phyloP scores from a whole-genome alignment of 1,284 basidiomycete genomes.

The Dichomitus squalens region DNA sequence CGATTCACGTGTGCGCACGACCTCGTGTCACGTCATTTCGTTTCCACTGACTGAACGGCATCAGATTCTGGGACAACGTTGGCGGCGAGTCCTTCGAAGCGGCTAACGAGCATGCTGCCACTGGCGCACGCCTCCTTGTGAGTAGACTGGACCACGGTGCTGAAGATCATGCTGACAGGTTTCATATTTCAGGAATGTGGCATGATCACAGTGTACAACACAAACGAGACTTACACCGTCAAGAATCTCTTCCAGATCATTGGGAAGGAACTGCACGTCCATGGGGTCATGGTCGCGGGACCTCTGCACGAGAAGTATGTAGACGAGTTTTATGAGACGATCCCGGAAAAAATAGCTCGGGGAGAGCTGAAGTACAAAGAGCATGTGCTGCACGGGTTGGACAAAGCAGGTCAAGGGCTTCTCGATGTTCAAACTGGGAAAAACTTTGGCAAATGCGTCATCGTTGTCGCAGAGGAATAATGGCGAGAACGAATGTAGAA shows the following conservation, averaged over 20 bases:
- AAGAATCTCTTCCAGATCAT: conserved; percentile 43
- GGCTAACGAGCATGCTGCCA: conserved; percentile 50
- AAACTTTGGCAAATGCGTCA: conserved; percentile 61
- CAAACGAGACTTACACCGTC: conserved; percentile 26
- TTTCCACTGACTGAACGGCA: not conserved
- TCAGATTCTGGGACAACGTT: conserved; percentile 54
- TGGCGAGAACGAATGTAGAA: too few relatives aligned
- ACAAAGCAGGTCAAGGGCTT: conserved; percentile 53
- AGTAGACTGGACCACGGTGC: too few relatives aligned
- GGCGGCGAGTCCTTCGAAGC: conserved; percentile 67
- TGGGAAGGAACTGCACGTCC: conserved; percentile 52
- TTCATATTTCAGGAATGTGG: conserved; percentile 28
- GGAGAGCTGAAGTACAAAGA: conserved; percentile 67
- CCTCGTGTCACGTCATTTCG: not conserved
- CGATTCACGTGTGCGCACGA: conserved; percentile 47
- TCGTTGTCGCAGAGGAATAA: conserved; percentile 49
- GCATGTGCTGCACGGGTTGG: conserved; percentile 52
- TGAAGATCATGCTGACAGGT: too few relatives aligned
- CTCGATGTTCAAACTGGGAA: conserved; percentile 55
- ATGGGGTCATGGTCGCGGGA: conserved; percentile 62
- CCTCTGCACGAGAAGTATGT: conserved; percentile 41
- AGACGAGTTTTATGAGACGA: conserved; percentile 50
- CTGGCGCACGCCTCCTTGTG: conserved; percentile 53
- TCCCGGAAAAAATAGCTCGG: conserved; percentile 52
- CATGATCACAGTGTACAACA: conserved; percentile 37